These are phyloP conservation scores for Schwanniomyces etchellsii DNA, from an alignment of 1,139 yeast genomes.

Conservation along the genomic window DNA sequence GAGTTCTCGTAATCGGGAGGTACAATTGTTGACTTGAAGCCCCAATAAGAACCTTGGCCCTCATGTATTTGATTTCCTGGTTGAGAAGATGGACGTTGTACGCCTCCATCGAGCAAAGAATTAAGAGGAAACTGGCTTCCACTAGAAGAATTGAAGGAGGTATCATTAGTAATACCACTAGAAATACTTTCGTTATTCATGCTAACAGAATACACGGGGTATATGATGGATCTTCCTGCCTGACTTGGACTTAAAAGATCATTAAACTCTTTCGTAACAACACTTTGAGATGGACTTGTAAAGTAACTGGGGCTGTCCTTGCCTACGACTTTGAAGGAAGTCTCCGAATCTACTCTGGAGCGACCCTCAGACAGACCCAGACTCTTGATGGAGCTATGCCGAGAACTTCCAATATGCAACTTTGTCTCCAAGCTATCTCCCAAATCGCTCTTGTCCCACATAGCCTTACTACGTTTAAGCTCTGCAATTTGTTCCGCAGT, in stretches of 20 bases:
- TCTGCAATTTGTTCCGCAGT: slow-evolving; percentile 29
- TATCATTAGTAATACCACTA: not conserved
- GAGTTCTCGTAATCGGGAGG: too few relatives aligned
- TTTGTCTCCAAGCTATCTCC: not conserved
- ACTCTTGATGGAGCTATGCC: too few relatives aligned
- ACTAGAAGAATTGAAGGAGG: not conserved
- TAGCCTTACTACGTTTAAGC: slow-evolving; percentile 14
- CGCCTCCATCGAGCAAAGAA: not conserved
- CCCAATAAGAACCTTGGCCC: too few relatives aligned
- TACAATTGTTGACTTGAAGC: not conserved
- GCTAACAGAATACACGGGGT: slow-evolving; percentile 32
- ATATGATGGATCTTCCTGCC: slow-evolving; percentile 25
- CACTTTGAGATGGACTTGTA: slow-evolving; percentile 3
- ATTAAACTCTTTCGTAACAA: slow-evolving; percentile 24
- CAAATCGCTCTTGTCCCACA: not conserved
- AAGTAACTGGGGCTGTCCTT: too few relatives aligned
- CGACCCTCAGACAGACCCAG: not conserved
- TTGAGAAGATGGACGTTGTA: not conserved
- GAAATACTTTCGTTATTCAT: slow-evolving; percentile 1
- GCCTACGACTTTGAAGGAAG: too few relatives aligned
- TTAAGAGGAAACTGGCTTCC: not conserved
- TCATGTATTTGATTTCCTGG: not conserved
- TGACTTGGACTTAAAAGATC: slow-evolving; percentile 15
- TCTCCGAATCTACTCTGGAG: not conserved
- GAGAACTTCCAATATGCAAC: too few relatives aligned